Base-by-base conservation (phyloP, 2,329 filamentous ascomycete genomes). In the Colletotrichum camelliae region DNA sequence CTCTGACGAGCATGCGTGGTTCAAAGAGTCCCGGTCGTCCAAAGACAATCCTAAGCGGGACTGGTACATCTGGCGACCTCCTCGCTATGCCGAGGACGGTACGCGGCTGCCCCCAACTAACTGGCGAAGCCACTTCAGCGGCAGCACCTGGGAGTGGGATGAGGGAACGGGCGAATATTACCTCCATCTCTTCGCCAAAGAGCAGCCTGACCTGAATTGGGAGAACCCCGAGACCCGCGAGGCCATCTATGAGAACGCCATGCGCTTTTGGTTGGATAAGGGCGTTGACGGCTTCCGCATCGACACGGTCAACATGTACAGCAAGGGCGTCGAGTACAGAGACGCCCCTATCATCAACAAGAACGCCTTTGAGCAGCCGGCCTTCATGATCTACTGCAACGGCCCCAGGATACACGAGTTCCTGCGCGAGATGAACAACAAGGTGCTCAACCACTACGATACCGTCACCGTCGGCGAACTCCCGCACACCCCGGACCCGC, bases 181-280 rank as follows among this genome's bases (percentile, higher is more conserved):
- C 80, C 90, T 96, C 0, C 92, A 94, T 77, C 88, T 97, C 13
- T 97, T 95, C 82, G 92, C 93, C 8, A 90, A 89, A 7, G 91
- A 94, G 78, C 95, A 96, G 82, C 95, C 95, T 0, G 95, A 97
- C 79, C 88, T 97, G n/a, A 97, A 97, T 84, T 97, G 94, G 94
- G 94, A 96, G 80, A 94, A 93, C 73, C 87, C 88, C 0, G 91
- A 90, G 12, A 91, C 94, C 0, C 90, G 94, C 18, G 85, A 90
- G 61, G 94, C 94, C 2, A 92, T 96, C 8, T 94, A 95, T 82
- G 88, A 93, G 39, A 89, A 90, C 18, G 89, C 93, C 7, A 94
- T 96, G 90, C 89, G 90, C 35, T 97, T 96, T 82, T 97, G 95
- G 95, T 89, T 97, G 1, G 87, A 94, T 65, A 90, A 91, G 37